These are phyloP conservation scores for Mrakia blollopis DNA, from an alignment of 768 basidiomycete genomes.

Conservation along the genomic window DNA sequence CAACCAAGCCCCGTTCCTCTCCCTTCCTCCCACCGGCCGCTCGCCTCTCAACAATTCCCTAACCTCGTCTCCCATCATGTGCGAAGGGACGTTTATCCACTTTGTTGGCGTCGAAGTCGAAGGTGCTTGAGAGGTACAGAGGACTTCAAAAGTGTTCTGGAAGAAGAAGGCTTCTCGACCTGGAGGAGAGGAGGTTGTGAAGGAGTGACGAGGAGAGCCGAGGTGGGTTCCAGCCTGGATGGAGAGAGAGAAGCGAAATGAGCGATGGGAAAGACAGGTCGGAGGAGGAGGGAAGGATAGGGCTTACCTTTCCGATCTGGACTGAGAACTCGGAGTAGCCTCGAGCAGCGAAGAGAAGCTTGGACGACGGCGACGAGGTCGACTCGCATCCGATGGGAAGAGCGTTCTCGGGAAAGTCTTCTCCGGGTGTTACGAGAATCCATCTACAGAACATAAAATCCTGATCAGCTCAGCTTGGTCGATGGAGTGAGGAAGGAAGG, in stretches of 20 bases:
- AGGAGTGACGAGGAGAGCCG: conserved; percentile 16
- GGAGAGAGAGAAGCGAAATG: not conserved
- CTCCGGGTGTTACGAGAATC: not conserved
- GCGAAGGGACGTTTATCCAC: not conserved
- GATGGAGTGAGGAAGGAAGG: too few relatives aligned
- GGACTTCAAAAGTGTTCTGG: conserved; percentile 1
- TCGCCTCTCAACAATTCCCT: not conserved
- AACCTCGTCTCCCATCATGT: conserved; percentile 2
- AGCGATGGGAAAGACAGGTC: not conserved
- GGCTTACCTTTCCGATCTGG: conserved; percentile 10
- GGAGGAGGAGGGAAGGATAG: not conserved
- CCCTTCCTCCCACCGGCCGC: not conserved
- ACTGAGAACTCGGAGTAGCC: conserved; percentile 4
- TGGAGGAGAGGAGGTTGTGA: not conserved
- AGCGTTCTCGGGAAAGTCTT: not conserved
- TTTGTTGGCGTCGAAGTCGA: not conserved
- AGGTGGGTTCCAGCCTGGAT: conserved; percentile 5
- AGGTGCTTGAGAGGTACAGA: not conserved
- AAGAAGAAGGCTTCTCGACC: not conserved
- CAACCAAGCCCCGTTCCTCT: conserved; percentile 1
- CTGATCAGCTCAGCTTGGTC: too few relatives aligned
- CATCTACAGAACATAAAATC: not conserved
- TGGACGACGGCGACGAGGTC: not conserved
- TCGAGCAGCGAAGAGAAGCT: not conserved
- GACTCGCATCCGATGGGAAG: conserved; percentile 6